phyloP scores from a whole-genome alignment of 2,329 filamentous ascomycete species.

The Talaromyces piceae region DNA sequence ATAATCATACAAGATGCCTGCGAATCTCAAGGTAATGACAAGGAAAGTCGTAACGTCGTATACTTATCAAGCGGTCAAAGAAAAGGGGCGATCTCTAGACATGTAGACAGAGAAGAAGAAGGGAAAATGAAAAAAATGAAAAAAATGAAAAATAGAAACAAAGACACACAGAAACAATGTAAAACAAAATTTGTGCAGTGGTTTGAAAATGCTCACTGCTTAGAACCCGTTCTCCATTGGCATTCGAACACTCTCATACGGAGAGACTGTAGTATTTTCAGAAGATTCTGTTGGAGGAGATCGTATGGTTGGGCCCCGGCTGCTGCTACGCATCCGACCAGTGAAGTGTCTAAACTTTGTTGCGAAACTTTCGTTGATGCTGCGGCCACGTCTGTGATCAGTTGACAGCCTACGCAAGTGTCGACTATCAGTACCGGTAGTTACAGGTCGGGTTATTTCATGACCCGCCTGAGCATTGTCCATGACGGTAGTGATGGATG shows the following conservation, averaged over 20 bases:
- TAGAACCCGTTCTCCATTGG: slow-evolving; percentile 11
- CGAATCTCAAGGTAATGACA: background rate
- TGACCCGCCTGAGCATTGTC: slow-evolving; percentile 32
- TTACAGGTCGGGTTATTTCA: slow-evolving; percentile 29
- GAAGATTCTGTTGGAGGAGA: slow-evolving; percentile 32
- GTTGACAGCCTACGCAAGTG: slow-evolving; percentile 37
- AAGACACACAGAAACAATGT: background rate
- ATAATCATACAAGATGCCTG: slow-evolving; percentile 1
- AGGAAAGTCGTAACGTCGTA: slow-evolving; percentile 11
- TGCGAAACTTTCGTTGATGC: slow-evolving; percentile 51
- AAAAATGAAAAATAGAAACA: background rate
- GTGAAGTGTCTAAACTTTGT: slow-evolving; percentile 48
- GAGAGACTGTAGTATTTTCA: slow-evolving; percentile 16
- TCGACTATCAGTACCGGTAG: slow-evolving; percentile 23
- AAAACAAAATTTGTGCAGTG: slow-evolving; percentile 4
- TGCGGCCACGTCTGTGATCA: slow-evolving; percentile 46
- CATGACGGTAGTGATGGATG: slow-evolving; percentile 35
- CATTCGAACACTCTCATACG: slow-evolving; percentile 25
- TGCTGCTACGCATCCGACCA: slow-evolving; percentile 53
- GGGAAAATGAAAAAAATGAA: background rate
- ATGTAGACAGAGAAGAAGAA: background rate
- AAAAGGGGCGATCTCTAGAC: background rate
- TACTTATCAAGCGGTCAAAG: background rate
- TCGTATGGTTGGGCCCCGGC: slow-evolving; percentile 43
- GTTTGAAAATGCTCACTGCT: too few species aligned